Evolutionary conservation across 2,329 filamentous ascomycete genomes (phyloP).

Genomic region (Dryadomyces quercivorus): DNA sequence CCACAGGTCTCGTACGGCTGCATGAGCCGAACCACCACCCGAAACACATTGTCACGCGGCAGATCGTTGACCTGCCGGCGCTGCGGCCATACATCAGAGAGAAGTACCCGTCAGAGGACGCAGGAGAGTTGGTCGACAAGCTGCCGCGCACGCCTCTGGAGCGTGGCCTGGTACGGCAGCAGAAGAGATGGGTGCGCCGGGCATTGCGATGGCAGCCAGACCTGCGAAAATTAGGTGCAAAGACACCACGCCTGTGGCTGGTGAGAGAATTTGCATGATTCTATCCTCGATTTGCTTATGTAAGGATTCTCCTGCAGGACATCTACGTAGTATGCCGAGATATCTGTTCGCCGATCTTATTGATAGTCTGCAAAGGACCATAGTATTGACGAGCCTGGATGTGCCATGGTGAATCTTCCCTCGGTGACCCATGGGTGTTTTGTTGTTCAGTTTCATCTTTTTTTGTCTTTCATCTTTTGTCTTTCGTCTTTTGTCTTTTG

Average conservation of each 20-base stretch:
- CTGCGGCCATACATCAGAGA: constrained; percentile 2
- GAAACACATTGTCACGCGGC: not conserved
- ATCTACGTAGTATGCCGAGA: no score
- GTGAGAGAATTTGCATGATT: constrained; percentile 9
- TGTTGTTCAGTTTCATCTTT: no score
- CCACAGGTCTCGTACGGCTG: constrained; percentile 27
- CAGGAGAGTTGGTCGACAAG: no score
- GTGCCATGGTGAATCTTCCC: no score
- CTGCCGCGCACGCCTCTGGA: no score
- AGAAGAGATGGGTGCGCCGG: not conserved
- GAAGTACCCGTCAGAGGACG: no score
- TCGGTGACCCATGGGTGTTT: no score
- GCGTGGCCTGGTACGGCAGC: not conserved
- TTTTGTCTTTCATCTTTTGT: not conserved
- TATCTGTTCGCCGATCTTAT: no score
- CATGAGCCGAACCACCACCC: constrained; percentile 10
- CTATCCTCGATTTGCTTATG: no score
- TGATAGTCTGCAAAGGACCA: not conserved
- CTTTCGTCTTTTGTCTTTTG: not conserved
- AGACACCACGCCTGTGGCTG: constrained; percentile 4
- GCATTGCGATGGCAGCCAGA: not conserved
- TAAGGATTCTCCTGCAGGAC: no score
- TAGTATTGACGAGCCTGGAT: not conserved
- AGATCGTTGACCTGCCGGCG: constrained; percentile 3
- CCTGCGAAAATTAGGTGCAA: not conserved